These are phyloP conservation scores for Lactifluus piperatus DNA, from an alignment of 768 basidiomycete genomes.

Conservation along the genomic window DNA sequence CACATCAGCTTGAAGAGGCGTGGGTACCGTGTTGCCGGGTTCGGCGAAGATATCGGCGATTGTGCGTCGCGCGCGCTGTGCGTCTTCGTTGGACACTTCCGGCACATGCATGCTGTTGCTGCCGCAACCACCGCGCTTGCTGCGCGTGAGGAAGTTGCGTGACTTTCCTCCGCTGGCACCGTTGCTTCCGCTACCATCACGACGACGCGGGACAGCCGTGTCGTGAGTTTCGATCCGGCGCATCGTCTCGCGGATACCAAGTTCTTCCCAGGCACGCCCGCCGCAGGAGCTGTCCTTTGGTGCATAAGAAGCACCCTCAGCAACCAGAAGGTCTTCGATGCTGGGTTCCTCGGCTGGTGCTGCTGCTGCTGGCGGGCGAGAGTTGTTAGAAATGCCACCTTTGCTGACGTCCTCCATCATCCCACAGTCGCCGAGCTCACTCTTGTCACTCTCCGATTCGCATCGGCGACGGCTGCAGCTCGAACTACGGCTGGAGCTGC, in stretches of 20 bases:
- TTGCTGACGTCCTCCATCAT: background rate
- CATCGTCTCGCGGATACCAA: slow-evolving; percentile 29
- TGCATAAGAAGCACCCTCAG: background rate
- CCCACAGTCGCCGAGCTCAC: background rate
- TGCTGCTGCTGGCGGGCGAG: too few relatives aligned
- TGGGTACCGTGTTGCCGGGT: background rate
- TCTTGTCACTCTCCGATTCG: slow-evolving; percentile 10
- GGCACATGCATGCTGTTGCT: background rate
- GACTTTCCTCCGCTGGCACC: background rate
- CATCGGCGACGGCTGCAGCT: background rate
- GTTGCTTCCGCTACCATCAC: slow-evolving; percentile 16
- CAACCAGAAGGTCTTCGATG: slow-evolving; percentile 27
- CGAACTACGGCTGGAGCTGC: background rate
- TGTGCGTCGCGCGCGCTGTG: slow-evolving; percentile 18
- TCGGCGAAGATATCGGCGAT: slow-evolving; percentile 28
- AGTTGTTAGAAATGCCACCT: background rate
- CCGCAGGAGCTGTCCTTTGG: slow-evolving; percentile 25
- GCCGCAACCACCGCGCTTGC: background rate
- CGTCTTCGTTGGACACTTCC: slow-evolving; percentile 17
- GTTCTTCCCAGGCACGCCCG: slow-evolving; percentile 32
- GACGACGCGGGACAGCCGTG: background rate
- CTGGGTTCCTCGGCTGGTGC: slow-evolving; percentile 23
- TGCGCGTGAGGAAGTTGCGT: background rate
- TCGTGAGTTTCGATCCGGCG: slow-evolving; percentile 24
- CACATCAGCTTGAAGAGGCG: background rate